Base-by-base conservation (phyloP, 805 yeast genomes). In the Zygoascus tannicola region DNA sequence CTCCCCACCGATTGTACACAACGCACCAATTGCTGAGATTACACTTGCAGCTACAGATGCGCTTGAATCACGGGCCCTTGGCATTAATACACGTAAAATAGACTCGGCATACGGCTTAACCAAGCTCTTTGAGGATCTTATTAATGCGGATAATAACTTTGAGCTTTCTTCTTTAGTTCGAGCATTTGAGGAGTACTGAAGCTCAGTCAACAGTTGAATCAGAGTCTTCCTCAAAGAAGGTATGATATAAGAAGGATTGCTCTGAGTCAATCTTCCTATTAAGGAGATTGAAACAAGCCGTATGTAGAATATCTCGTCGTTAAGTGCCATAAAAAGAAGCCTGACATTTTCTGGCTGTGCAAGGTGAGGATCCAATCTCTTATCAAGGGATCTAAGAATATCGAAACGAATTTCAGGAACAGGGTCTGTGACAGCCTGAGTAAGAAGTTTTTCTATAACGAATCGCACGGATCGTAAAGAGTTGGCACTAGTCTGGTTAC, bases 211-310 rank as follows among this genome's bases (percentile, higher is more conserved):
- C 12, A 88, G 69, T 59, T 90, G 97, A 36, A 92, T 77, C 49
- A 94, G 64, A 0, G 90, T 78, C 58, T 86, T 90, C 53, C 97
- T 73, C 43, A 92, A 68, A 0, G 94, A 85, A 0, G 99, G 98
- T 32, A 90, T 87, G 50, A 92, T 85, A 61, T 86, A 90, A 0
- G 98, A 97, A 0, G 99, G 97, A 55, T 92, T 92, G 34, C 86
- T 81, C 1, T 76, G 65, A 0, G 95, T 81, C 15, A 92, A 64
- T 44, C 97, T 72, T 2, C 98, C 97, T 46, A 92, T 76, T 8
- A 88, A 73, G 40, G 71, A 72, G 28, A 90, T 76, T 0, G 95
- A 82, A 14, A 78, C 82, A 54, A 83, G 78, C 44, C 95, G 74
- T 8, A 92, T 82, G 8, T 77, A 78, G 57, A 92, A 92, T 2